Conservation (phyloP, 2,329 filamentous ascomycete species). For the Pseudogymnoascus sp. region DNA sequence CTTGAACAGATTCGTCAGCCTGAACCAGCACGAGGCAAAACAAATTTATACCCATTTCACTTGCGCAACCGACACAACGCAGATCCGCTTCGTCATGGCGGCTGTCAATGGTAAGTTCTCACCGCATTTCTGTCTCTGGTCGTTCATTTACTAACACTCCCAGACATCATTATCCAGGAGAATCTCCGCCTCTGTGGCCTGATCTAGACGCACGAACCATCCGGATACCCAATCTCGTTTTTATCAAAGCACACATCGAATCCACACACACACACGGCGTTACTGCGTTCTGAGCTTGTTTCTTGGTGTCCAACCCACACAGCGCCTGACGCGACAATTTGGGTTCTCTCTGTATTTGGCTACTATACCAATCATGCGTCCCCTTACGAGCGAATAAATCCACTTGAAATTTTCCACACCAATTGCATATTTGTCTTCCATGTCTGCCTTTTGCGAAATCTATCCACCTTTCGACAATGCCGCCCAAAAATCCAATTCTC, state of each 20-base stretch:
- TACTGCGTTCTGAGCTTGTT: not conserved
- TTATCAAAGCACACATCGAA: not conserved
- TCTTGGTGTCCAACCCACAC: not conserved
- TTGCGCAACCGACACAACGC: slow-evolving; percentile 95
- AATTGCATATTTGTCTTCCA: not conserved
- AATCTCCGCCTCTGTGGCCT: slow-evolving; percentile 95
- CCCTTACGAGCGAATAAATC: not conserved
- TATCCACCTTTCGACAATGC: not conserved
- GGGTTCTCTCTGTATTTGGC: not conserved
- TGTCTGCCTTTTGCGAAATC: not conserved
- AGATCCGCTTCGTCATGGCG: slow-evolving; percentile 99
- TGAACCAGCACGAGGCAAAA: slow-evolving; percentile 99
- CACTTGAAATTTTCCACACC: not conserved
- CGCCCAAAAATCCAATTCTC: not conserved
- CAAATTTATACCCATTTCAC: slow-evolving; percentile 99
- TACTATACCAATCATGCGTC: slow-evolving; percentile 3
- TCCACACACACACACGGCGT: not conserved
- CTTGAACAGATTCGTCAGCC: slow-evolving; percentile 92
- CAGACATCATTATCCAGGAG: slow-evolving; percentile 99
- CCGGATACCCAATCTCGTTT: not conserved
- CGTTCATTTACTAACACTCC: slow-evolving; percentile 35
- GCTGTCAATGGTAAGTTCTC: slow-evolving; percentile 80
- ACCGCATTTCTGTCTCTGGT: not conserved
- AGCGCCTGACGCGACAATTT: not conserved
- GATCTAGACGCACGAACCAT: slow-evolving; percentile 54